Evolutionary conservation across 371 early-diverging fungal species (phyloP).

Genomic region (Furculomyces boomerangus): DNA sequence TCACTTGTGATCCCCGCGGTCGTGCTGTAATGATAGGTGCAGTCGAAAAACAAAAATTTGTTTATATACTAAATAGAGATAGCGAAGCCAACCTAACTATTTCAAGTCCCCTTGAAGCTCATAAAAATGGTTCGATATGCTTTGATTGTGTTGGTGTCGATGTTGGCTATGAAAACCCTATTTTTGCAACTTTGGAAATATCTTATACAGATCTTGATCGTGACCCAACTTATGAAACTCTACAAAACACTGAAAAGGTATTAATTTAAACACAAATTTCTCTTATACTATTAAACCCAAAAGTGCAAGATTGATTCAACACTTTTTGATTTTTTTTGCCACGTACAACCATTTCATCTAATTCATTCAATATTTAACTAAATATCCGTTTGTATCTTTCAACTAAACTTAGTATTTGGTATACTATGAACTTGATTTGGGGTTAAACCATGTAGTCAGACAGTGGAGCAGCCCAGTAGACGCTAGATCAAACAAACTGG

Average conservation of each 20-base stretch:
- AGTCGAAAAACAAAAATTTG: conserved; percentile 85
- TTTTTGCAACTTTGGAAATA: conserved; percentile 85
- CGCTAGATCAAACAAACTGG: conserved; percentile 52
- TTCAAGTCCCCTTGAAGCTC: conserved; percentile 90
- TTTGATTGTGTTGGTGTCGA: conserved; percentile 74
- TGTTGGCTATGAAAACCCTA: conserved; percentile 95
- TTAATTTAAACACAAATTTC: background rate
- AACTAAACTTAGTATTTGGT: conserved; percentile 51
- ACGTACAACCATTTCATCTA: too few relatives aligned
- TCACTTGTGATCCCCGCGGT: conserved; percentile 91
- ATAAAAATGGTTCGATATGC: conserved; percentile 58
- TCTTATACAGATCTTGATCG: conserved; percentile 72
- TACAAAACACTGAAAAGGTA: conserved; percentile 51
- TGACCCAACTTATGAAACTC: conserved; percentile 48
- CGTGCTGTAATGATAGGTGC: conserved; percentile 92
- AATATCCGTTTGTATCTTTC: too few relatives aligned
- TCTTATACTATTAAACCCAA: too few relatives aligned
- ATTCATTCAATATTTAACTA: too few relatives aligned
- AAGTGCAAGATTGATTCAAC: too few relatives aligned
- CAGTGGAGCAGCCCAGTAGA: conserved; percentile 81
- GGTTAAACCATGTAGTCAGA: conserved; percentile 91
- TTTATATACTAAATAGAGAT: conserved; percentile 90
- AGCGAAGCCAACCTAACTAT: conserved; percentile 55
- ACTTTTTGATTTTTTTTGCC: too few relatives aligned
- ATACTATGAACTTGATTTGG: conserved; percentile 95